Evolutionary conservation across 139 green algal species (phyloP), one percentile per base, ranked within the genome.

Genomic region (Tetradesmus lagerheimii): DNA sequence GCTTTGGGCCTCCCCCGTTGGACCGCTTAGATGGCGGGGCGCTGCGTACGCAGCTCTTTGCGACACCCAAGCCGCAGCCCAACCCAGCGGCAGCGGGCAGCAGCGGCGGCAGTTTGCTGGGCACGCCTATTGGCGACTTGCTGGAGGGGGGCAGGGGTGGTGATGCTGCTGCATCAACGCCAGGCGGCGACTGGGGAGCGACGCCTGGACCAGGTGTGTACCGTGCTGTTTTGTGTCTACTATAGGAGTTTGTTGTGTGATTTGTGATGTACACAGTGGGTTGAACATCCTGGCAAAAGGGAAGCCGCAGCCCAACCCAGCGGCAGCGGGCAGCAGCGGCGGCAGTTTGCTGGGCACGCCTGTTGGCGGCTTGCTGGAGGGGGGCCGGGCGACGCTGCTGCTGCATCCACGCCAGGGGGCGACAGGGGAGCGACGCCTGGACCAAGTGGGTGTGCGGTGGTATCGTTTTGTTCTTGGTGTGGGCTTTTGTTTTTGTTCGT

Each of bases 1-100:
- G 34, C 4, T 50, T 53, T 45, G 80, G 29, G 25, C 81, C 81
- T 5, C 81, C 81, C 4, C 81, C 81, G 1, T 39, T 87, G 41
- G 81, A 87, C 53, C 62, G 81, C 37, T 34, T 87, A 6, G 81
- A 87, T 77, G 81, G 50, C 6, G 50, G 31, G 3, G 53, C 34
- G 8, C 53, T 87, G 31, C 34, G 81, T 14, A 87, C 81, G 16
- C 81, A 87, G 53, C 31, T 87, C 16, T 87, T 87, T 87, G 81
- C 81, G 6, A 87, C 81, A 53, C 81, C 81, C 14, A 87, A 78
- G 45, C 75, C 66, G 29, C 29, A 34, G 29, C 29, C 23, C 25
- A 77, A 35, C 66, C 9, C 66, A 15, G 66, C 66, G 4, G 66
- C 66, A 77, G 66, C 66, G 11, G 66, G 66, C 66, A 35, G 66